These are phyloP conservation scores for Phragmites australis DNA, from an alignment of 176 grass and related monocot species.

Conservation along the genomic window DNA sequence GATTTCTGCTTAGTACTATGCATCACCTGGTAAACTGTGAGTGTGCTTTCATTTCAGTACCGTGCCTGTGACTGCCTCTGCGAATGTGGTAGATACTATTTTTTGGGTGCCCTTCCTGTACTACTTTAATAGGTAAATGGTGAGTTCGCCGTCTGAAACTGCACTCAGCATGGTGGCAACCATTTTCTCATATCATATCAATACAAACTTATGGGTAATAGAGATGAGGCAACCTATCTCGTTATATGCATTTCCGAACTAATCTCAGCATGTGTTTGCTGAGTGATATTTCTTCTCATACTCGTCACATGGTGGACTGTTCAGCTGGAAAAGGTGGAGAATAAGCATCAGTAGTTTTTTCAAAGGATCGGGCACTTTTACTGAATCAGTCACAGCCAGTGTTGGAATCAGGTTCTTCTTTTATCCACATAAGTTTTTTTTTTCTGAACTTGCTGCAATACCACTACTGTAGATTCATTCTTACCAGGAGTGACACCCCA, in stretches of 20 bases:
- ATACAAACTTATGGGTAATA: background rate
- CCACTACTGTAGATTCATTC: background rate
- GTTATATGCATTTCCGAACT: slow-evolving; percentile 7
- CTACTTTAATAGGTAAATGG: background rate
- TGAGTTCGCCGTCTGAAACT: background rate
- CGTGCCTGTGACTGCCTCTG: background rate
- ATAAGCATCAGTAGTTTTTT: slow-evolving; percentile 42
- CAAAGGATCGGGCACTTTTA: background rate
- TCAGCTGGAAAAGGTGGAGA: slow-evolving; percentile 25
- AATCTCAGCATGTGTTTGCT: background rate
- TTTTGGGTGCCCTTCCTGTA: background rate
- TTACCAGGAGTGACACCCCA: background rate
- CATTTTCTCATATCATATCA: background rate
- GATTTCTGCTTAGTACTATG: background rate
- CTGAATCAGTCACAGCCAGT: slow-evolving; percentile 13
- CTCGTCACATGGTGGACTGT: background rate
- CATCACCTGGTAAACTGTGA: background rate
- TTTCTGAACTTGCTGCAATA: slow-evolving; percentile 2
- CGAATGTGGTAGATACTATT: background rate
- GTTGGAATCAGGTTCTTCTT: slow-evolving; percentile 44
- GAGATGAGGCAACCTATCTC: background rate
- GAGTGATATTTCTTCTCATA: background rate
- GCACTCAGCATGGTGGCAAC: slow-evolving; percentile 6
- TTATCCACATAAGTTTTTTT: slow-evolving; percentile 15
- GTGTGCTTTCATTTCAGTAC: background rate